A percentile compares a stretch with the other conserved stretches of the same genome.
These are phyloP conservation scores for Cantharellus cinnabarinus DNA, from an alignment of 768 basidiomycete genomes.

Conservation along the genomic window DNA sequence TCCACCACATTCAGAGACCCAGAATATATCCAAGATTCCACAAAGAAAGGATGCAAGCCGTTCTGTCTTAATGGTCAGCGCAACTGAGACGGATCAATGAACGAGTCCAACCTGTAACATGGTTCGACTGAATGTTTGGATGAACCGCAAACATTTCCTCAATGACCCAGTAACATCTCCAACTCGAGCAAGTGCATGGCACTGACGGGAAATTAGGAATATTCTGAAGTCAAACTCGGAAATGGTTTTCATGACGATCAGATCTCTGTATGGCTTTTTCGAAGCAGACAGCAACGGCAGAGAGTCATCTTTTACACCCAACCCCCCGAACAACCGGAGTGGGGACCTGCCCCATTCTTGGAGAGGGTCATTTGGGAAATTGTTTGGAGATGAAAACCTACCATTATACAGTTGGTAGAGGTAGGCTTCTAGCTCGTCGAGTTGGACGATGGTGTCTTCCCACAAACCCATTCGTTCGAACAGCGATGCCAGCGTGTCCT, in stretches of 20 bases:
- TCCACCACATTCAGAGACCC: constrained; percentile 70
- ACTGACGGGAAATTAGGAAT: constrained; percentile 79
- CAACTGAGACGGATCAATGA: no score
- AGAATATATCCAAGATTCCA: constrained; percentile 88
- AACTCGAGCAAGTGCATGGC: constrained; percentile 47
- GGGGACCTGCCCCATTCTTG: constrained; percentile 71
- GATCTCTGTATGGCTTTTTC: constrained; percentile 73
- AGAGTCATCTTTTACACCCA: constrained; percentile 52
- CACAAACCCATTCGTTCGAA: constrained; percentile 77
- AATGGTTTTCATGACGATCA: constrained; percentile 77
- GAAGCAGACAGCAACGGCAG: constrained; percentile 53
- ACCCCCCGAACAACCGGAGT: constrained; percentile 74
- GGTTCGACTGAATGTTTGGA: constrained; percentile 53
- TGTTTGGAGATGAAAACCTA: constrained; percentile 3
- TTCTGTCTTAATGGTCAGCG: not conserved
- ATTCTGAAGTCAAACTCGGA: constrained; percentile 85
- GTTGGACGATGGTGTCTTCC: constrained; percentile 77
- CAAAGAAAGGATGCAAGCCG: constrained; percentile 40
- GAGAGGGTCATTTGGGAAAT: not conserved
- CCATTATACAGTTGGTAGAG: constrained; percentile 32
- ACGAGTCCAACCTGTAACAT: constrained; percentile 18
- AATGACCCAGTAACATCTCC: constrained; percentile 51
- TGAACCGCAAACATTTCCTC: constrained; percentile 48
- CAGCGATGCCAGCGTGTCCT: constrained; percentile 89
- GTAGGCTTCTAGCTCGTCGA: constrained; percentile 75